Base-by-base conservation (phyloP, 2,329 filamentous ascomycete genomes). In the Drechmeria coniospora region DNA sequence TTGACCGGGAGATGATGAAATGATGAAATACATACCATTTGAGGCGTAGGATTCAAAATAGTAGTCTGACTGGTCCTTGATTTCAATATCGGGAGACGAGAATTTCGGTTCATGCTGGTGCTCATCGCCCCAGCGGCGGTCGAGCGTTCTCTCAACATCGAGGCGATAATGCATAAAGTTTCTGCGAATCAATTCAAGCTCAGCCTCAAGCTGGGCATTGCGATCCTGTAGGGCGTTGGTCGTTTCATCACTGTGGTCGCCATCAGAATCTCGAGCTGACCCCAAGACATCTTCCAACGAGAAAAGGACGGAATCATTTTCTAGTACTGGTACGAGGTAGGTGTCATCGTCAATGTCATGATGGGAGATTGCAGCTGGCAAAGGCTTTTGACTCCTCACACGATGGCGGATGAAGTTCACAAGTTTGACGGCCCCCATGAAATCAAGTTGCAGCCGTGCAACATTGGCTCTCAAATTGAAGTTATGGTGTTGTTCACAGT, bases 291-390 rank as follows among this genome's bases (percentile, higher is more conserved):
- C 90, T 37, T 92, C 87, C 13, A 98, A 62, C 31, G 71, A 80
- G 47, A 92, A 84, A 18, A 98, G 70, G 29, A 95, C 60, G 4
- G 86, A 80, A 49, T 98, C 90, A 39, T 94, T 83, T 32, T 90
- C 77, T 6, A 98, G 56, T 4, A 84, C 75, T 0, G 90, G 90
- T 46, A 79, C 79, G 32, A 98, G 62, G 45, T 75, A 92, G 37
- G 68, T 65, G 37, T 95, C 87, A 35, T 83, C 71, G n/a, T 73
- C 64, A 36, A 94, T 74, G 15, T 73, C 61, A 2, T 62, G 32
- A 81, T 73, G 23, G 76, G 54, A 32, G 67, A 61, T 1, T n/a
- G n/a, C n/a, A n/a, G n/a, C n/a, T n/a, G 71, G 70, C 3, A 71
- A 46, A 6, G 54, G 23, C 19, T 49, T 40, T 23, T 57, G 55